These are phyloP conservation scores for Ustilago hordei DNA, from an alignment of 1,284 basidiomycete species.

Conservation along the genomic window DNA sequence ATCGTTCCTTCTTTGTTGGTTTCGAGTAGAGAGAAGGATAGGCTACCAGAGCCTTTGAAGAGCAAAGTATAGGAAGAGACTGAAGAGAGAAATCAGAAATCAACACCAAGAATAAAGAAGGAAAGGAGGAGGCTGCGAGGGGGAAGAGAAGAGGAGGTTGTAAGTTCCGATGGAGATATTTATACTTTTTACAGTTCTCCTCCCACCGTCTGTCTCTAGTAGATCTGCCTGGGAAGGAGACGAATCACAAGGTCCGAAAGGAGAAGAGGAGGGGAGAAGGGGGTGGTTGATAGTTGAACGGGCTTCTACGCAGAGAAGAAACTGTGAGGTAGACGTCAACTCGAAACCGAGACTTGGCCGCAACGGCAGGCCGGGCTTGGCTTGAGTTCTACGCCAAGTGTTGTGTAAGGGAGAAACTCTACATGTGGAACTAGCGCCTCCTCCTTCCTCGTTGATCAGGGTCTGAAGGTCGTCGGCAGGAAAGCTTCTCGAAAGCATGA, in stretches of 20 bases:
- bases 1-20: slow-evolving; percentile 19
- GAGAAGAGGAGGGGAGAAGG: slow-evolving; percentile 3
- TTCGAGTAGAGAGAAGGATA: background rate
- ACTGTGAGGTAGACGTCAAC: slow-evolving; percentile 3
- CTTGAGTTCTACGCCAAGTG: background rate
- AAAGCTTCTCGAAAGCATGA: background rate
- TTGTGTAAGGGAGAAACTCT: slow-evolving; percentile 2
- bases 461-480: background rate
- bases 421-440: background rate
- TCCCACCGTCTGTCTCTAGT: background rate
- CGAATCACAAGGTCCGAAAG: background rate
- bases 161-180: slow-evolving; percentile 3
- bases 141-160: background rate
- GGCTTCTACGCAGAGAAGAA: slow-evolving; percentile 14
- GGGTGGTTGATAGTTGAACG: slow-evolving; percentile 12
- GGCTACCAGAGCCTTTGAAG: slow-evolving; percentile 43
- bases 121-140: slow-evolving; percentile 23
- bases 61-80: slow-evolving; percentile 6
- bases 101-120: slow-evolving; percentile 19
- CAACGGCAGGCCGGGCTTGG: background rate
- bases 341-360: background rate
- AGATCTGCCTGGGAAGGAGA: background rate
- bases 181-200: slow-evolving; percentile 17
- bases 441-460: background rate
- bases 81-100: slow-evolving; percentile 24